phyloP scores from a whole-genome alignment of 768 basidiomycete species.

The Amylocystis lapponica region DNA sequence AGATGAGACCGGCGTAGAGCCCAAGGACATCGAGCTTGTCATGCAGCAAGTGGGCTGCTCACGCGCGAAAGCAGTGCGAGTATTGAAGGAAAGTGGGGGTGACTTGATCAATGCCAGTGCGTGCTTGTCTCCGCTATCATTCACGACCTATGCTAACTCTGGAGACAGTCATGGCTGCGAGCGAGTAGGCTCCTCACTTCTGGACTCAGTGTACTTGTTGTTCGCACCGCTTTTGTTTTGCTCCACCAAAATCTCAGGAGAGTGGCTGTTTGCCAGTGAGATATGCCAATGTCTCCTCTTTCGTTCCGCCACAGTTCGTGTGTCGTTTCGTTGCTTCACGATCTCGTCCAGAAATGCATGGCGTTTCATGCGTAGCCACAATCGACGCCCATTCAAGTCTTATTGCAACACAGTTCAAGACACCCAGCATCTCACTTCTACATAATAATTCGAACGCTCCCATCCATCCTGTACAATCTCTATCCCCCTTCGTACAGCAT shows the following conservation, averaged over 20 bases:
- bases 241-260: no score
- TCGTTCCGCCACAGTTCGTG: neutral
- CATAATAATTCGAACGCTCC: slow-evolving; percentile 87
- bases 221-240: slow-evolving; percentile 12
- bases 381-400: no score
- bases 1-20: slow-evolving; percentile 85
- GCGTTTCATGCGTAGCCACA: no score
- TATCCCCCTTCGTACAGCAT: slow-evolving; percentile 39
- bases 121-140: slow-evolving; percentile 33
- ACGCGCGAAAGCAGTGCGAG: slow-evolving; percentile 87
- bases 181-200: slow-evolving; percentile 52
- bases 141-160: neutral
- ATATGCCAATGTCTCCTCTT: neutral
- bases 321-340: no score
- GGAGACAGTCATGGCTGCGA: slow-evolving; percentile 80
- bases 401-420: no score
- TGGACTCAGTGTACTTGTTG: slow-evolving; percentile 26
- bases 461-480: slow-evolving; percentile 71
- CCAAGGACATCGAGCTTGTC: slow-evolving; percentile 93
- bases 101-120: slow-evolving; percentile 96
- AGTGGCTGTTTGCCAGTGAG: no score
- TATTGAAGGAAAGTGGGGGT: slow-evolving; percentile 85
- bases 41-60: slow-evolving; percentile 88
- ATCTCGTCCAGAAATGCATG: no score
- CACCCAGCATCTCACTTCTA: slow-evolving; percentile 68